Evolutionary conservation across 305 asterid genomes (phyloP).

Genomic region (Solanum hybrid): DNA sequence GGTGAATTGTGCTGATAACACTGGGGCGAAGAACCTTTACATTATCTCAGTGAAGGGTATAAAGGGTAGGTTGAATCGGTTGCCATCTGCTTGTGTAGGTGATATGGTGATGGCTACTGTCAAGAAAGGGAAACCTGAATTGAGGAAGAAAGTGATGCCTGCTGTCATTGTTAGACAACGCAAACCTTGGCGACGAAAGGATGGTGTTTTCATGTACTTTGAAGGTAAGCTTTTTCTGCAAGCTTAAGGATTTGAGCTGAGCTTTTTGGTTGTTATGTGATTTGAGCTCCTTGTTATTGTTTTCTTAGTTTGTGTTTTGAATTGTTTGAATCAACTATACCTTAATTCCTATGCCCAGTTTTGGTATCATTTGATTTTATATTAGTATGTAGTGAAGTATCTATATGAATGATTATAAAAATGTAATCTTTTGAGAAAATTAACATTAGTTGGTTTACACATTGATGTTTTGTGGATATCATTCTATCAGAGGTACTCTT

Average conservation of each 20-base stretch:
- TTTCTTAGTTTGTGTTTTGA: neutral
- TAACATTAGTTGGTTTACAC: neutral
- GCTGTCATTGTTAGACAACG: slow-evolving; percentile 53
- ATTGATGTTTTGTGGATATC: neutral
- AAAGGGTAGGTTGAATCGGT: slow-evolving; percentile 40
- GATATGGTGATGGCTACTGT: slow-evolving; percentile 66
- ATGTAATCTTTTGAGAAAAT: neutral
- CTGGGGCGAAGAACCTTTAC: slow-evolving; percentile 41
- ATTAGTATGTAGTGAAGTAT: neutral
- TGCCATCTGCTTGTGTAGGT: slow-evolving; percentile 54
- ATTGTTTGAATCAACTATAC: neutral
- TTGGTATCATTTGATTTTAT: neutral
- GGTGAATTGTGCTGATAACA: slow-evolving; percentile 46
- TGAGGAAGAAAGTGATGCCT: slow-evolving; percentile 54
- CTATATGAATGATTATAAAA: neutral
- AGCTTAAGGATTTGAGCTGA: neutral
- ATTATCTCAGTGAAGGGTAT: slow-evolving; percentile 47
- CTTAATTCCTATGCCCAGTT: no score
- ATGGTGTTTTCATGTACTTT: slow-evolving; percentile 55
- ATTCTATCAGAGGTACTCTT: neutral
- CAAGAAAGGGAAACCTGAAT: slow-evolving; percentile 51
- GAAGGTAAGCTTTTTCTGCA: slow-evolving; percentile 19
- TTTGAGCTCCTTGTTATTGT: neutral
- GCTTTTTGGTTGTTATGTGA: neutral
- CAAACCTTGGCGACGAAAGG: slow-evolving; percentile 61